A percentile compares a stretch with the other conserved stretches of the same genome.
These are phyloP conservation scores for Haplosporangium sp. DNA, from an alignment of 371 early-diverging fungal species.

Conservation along the genomic window DNA sequence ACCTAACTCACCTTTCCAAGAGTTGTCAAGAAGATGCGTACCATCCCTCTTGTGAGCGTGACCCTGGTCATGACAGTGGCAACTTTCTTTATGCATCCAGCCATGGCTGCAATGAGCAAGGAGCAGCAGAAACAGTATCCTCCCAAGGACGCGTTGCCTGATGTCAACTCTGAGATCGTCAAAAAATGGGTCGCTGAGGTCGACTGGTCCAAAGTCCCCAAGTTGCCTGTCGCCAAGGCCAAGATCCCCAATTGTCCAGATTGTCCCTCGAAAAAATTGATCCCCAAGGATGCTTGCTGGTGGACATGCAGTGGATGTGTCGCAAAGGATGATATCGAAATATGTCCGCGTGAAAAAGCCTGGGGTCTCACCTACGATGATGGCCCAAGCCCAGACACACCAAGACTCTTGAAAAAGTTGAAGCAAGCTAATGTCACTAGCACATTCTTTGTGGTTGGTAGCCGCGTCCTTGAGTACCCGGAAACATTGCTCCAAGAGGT, in stretches of 20 bases:
- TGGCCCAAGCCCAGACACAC: slow-evolving; percentile 62
- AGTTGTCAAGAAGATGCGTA: slow-evolving; percentile 24
- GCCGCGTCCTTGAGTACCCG: slow-evolving; percentile 64
- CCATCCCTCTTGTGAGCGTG: slow-evolving; percentile 29
- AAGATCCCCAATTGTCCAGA: slow-evolving; percentile 39
- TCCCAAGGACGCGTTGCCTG: slow-evolving; percentile 15
- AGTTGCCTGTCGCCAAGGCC: slow-evolving; percentile 31
- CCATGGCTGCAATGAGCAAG: slow-evolving; percentile 40
- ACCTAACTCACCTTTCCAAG: too few species aligned
- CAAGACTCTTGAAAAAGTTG: slow-evolving; percentile 60
- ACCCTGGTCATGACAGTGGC: slow-evolving; percentile 34
- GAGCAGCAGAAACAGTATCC: slow-evolving; percentile 34
- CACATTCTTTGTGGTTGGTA: slow-evolving; percentile 70
- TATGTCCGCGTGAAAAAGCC: slow-evolving; percentile 38
- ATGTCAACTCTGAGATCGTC: slow-evolving; percentile 26
- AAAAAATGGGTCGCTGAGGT: slow-evolving; percentile 47
- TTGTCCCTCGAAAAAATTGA: slow-evolving; percentile 26
- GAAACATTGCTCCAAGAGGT: slow-evolving; percentile 52
- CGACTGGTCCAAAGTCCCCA: slow-evolving; percentile 63
- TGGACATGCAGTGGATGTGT: slow-evolving; percentile 51
- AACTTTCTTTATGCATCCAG: slow-evolving; percentile 14
- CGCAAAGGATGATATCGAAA: slow-evolving; percentile 50
- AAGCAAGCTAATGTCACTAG: slow-evolving; percentile 67
- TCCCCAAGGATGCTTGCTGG: slow-evolving; percentile 49
- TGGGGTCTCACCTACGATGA: slow-evolving; percentile 69